These are phyloP conservation scores for Hypoxylon perforatum DNA, from an alignment of 495 filamentous ascomycete species.

Conservation along the genomic window DNA sequence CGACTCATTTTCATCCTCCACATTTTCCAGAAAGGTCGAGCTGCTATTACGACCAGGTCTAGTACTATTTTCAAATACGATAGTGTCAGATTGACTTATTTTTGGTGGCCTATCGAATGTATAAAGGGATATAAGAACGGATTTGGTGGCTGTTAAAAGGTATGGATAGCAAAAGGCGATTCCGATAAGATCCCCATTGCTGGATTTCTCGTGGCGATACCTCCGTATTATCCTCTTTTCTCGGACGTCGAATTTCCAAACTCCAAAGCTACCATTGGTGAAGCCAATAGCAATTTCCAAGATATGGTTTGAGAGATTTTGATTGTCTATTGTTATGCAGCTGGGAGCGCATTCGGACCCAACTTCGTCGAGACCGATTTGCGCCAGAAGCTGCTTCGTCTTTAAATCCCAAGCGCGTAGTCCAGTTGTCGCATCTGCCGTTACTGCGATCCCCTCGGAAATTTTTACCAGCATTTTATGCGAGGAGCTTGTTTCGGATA, in stretches of 20 bases:
- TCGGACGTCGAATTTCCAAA: conserved; percentile 69
- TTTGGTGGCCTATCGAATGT: conserved; percentile 59
- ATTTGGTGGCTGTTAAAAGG: conserved; percentile 77
- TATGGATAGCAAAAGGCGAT: conserved; percentile 82
- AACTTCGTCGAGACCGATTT: conserved; percentile 47
- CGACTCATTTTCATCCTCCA: background rate
- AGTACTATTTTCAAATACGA: conserved; percentile 1
- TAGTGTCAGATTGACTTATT: background rate
- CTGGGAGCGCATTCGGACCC: conserved; percentile 61
- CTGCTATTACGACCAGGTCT: conserved; percentile 4
- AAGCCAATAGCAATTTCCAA: conserved; percentile 78
- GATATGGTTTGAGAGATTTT: conserved; percentile 44
- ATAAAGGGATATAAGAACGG: conserved; percentile 80
- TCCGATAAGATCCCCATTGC: conserved; percentile 75
- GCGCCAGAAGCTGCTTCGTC: conserved; percentile 66
- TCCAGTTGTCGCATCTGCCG: conserved; percentile 74
- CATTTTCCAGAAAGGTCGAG: conserved; percentile 15
- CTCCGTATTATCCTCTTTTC: conserved; percentile 55
- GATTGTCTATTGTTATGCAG: conserved; percentile 72
- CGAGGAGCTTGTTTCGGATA: conserved; percentile 16
- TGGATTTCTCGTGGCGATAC: conserved; percentile 66
- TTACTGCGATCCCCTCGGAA: conserved; percentile 79
- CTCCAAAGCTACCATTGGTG: conserved; percentile 74
- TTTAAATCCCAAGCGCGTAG: conserved; percentile 83
- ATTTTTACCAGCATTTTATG: conserved; percentile 71